Evolutionary conservation across 1,139 yeast genomes (phyloP), one percentile per base, ranked within the genome.

Genomic region (Diutina scorzettiae): DNA sequence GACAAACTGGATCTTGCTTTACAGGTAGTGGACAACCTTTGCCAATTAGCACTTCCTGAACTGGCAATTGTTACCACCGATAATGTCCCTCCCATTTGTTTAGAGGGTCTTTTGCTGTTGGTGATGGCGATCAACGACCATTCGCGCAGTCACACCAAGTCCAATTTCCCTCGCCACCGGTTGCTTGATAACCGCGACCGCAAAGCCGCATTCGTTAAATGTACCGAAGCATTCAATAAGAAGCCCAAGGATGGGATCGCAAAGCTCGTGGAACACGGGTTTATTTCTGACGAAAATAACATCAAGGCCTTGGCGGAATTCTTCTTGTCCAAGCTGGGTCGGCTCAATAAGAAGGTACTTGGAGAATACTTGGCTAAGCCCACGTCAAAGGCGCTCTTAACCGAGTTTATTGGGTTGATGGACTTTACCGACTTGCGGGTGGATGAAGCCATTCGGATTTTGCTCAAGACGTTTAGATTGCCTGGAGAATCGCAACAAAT

Each of bases 401-500:
- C 69, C 43, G 65, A 72, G 39, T 93, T 87, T 53, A 75, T 91
- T 48, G 66, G 68, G 3, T 61, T 77, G 44, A 82, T 89, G 59
- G 93, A 89, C 47, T 91, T 89, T 54, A 63, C 69, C 30, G 81
- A 76, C 14, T 66, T 83, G 50, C 71, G 98, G 52, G 87, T 93
- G 2, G 98, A 93, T 59, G 97, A 91, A 58, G 96, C 96, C 0
- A 66, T 93, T 45, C 71, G 99, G 51, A 72, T 85, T 43, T 60
- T 93, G 47, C 67, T 93, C 50, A 82, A 85, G 43, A 73, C 84
- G 14, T 91, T 93, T 56, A 75, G 99, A 58, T 69, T 93, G 44
- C 98, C 98, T 0, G 99, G 99, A 42, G 99, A 93, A 60, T 81
- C 96, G 0, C 97, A 87, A 55, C 96, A 86, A 57, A 91, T 93